phyloP scores from a whole-genome alignment of 805 yeast genomes.

The Candida succiphila region DNA sequence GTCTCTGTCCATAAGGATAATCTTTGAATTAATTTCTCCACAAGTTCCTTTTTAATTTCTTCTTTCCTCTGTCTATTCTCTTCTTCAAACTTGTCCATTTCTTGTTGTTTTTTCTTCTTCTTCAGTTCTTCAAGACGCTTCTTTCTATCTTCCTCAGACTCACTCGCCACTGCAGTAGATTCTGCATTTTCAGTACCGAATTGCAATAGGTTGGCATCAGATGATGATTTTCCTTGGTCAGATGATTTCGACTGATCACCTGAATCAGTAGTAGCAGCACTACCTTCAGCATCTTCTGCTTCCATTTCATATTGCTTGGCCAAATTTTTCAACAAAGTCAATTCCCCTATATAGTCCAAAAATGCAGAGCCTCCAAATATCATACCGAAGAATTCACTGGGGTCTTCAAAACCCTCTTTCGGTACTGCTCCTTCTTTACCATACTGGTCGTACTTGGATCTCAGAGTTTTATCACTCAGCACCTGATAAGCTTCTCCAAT shows the following conservation, averaged over 20 bases:
- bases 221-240: conserved; percentile 19
- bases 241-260: not conserved
- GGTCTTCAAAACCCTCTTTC: conserved; percentile 71
- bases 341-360: conserved; percentile 70
- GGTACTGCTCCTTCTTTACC: conserved; percentile 76
- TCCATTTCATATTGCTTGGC: conserved; percentile 44
- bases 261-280: not conserved
- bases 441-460: conserved; percentile 69
- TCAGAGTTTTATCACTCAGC: conserved; percentile 58
- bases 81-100: conserved; percentile 59
- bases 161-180: conserved; percentile 4
- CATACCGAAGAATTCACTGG: conserved; percentile 70
- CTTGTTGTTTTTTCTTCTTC: conserved; percentile 35
- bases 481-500: conserved; percentile 69
- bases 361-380: conserved; percentile 84
- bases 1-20: conserved; percentile 44
- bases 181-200: conserved; percentile 23
- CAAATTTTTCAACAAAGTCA: conserved; percentile 56
- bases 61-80: conserved; percentile 57
- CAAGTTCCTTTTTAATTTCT: conserved; percentile 41
- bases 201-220: conserved; percentile 39
- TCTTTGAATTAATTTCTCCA: conserved; percentile 35
- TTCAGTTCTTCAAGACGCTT: conserved; percentile 19
- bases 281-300: conserved; percentile 16
- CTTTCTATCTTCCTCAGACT: conserved; percentile 17